These are phyloP conservation scores for Colletotrichum limetticola DNA, from an alignment of 2,329 filamentous ascomycete genomes.

Conservation along the genomic window DNA sequence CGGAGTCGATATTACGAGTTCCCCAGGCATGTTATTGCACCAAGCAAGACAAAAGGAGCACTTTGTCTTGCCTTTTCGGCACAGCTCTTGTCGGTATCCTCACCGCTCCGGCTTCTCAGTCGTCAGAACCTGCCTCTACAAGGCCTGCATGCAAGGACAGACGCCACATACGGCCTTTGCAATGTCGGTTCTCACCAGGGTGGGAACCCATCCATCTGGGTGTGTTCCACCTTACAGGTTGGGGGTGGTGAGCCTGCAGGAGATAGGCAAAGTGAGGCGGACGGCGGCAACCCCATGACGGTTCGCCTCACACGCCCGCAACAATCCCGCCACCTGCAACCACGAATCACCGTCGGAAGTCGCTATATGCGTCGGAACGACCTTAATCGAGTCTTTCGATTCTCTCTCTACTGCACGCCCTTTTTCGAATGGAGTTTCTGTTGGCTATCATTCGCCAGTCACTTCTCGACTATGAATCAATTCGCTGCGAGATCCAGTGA, in stretches of 20 bases:
- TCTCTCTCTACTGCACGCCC: neutral
- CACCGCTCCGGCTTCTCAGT: constrained; percentile 31
- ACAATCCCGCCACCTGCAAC: constrained; percentile 11
- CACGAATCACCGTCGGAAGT: constrained; percentile 17
- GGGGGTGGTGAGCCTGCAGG: constrained; percentile 33
- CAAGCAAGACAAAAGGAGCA: constrained; percentile 27
- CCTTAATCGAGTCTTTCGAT: neutral
- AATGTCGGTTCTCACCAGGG: constrained; percentile 19
- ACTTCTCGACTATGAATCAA: constrained; percentile 27
- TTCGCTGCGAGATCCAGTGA: constrained; percentile 34
- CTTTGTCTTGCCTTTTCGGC: constrained; percentile 29
- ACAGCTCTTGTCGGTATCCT: constrained; percentile 22
- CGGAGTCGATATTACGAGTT: constrained; percentile 23
- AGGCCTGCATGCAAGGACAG: constrained; percentile 28
- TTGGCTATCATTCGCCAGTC: constrained; percentile 24
- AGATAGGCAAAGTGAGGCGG: constrained; percentile 36
- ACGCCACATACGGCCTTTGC: constrained; percentile 30
- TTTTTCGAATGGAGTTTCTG: neutral
- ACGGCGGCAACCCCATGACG: constrained; percentile 29
- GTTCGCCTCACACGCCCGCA: constrained; percentile 31
- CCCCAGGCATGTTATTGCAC: constrained; percentile 30
- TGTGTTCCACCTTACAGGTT: constrained; percentile 21
- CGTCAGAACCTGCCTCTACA: constrained; percentile 28
- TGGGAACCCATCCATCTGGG: constrained; percentile 23
- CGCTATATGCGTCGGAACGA: neutral